Evolutionary conservation across 345 rosid genomes (phyloP), one percentile per base, ranked within the genome.

Genomic region (Lepidium africanum): DNA sequence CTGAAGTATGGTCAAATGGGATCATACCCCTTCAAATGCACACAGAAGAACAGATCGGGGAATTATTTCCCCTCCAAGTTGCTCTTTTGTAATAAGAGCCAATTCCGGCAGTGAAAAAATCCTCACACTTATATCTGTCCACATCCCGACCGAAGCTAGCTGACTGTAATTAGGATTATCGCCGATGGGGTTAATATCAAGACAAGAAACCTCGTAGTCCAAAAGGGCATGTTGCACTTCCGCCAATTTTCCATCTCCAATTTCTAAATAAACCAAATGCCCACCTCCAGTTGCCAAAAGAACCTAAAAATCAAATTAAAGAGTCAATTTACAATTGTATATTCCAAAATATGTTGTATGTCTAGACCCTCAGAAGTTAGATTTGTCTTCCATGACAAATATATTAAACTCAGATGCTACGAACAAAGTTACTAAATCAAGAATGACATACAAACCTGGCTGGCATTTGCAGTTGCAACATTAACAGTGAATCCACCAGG

Each of bases 231-330:
- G 96, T 53, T 87, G 85, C 38, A 74, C 69, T 84, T 91, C 88
- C 17, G 78, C 81, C 80, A 93, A 67, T 67, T 55, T 72, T 51
- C 97, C 97, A 52, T 91, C 87, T 40, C 96, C 97, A 46, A 94
- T 86, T 86, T 94, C 97, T 74, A 94, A 50, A 81, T 94, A 94
- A 50, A 94, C 95, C 62, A 94, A 82, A 72, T 94, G 84, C 33
- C 99, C 99, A 68, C 96, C 97, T 17, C 99, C 97, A 67, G 97
- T 94, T 37, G 99, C 97, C 82, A 91, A 55, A 56, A 94, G 78
- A 82, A 94, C 99, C 96, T 93, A 87, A 47, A 45, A 63, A 27
- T 15, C 25, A 59, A 58, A 40, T 59, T 13, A 23, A 59, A 16
- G 35, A 32, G 59, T 50, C 41, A 39, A 59, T 12, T n/a, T 42